Evolutionary conservation across 2,329 filamentous ascomycete genomes (phyloP).

Genomic region (Colletotrichum orchidophilum): DNA sequence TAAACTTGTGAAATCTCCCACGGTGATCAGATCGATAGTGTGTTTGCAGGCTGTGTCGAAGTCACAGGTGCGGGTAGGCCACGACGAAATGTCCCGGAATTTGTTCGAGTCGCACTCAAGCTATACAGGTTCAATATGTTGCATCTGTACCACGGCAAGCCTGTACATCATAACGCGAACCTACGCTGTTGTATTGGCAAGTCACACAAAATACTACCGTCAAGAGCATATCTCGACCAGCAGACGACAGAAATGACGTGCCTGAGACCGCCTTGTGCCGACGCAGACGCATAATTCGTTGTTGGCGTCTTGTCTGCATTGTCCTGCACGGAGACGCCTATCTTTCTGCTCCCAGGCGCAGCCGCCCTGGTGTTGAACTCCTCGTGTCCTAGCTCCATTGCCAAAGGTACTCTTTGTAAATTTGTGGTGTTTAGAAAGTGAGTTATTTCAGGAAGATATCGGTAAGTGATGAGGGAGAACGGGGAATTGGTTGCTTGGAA

Average conservation of each 20-base stretch:
- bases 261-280: too few relatives aligned
- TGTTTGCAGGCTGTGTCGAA: too few relatives aligned
- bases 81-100: not conserved
- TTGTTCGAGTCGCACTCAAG: not conserved
- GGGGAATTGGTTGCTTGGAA: not conserved
- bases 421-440: not conserved
- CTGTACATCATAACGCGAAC: slow-evolving; percentile 3
- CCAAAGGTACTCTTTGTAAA: not conserved
- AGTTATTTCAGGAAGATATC: not conserved
- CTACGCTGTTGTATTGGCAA: not conserved
- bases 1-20: not conserved
- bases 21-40: too few relatives aligned
- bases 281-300: too few relatives aligned
- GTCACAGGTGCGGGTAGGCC: too few relatives aligned
- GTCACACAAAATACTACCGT: too few relatives aligned
- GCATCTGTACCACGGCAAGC: not conserved
- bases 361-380: too few relatives aligned
- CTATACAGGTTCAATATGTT: not conserved
- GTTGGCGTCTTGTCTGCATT: too few relatives aligned
- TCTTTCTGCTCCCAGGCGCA: too few relatives aligned
- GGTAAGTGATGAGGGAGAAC: not conserved
- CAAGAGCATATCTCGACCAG: too few relatives aligned
- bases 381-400: not conserved
- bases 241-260: too few relatives aligned
- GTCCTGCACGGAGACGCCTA: too few relatives aligned